Evolutionary conservation across 345 rosid genomes (phyloP), one percentile per base, ranked within the genome.

Genomic region (Arabidopsis suecica): DNA sequence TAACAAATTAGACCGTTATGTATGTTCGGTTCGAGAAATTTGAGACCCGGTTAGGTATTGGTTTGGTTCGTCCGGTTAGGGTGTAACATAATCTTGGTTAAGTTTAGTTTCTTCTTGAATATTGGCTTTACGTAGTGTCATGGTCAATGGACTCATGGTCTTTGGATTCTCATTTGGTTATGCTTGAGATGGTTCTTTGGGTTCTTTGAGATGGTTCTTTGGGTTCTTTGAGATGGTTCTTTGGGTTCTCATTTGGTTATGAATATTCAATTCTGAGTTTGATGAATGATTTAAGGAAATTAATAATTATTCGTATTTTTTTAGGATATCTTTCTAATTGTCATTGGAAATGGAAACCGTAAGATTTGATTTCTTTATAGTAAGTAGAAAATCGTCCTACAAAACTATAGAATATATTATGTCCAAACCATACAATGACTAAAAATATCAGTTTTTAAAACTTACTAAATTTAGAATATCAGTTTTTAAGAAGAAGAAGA

Each of bases 1-100:
- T 88, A 75, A 72, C 6, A 65, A 13, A 34, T 3, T 51, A 67
- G 0, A 1, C 38, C 38, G 67, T 61, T 23, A 11, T 48, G 47
- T 23, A 11, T 48, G 47, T 66, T 66, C 1, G 44, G 57, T 58
- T 45, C 1, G 37, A 48, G 3, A 47, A 48, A 16, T 64, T 45
- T 9, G 1, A 1, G 18, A 49, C 1, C 48, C 14, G 40, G 62
- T 3, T 41, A 4, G 41, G 1, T 5, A 14, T 38, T 41, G 57
- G 25, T 56, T 69, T 30, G 41, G 64, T 59, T 58, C 3, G 36
- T 45, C 13, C 32, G 51, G 60, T 71, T 9, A 36, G 38, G 49
- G 28, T 22, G 13, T 12, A 12, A 23, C 25, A 1, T 6, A 40
- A 42, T 9, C 51, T 68, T 2, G 58, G 50, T 37, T 67, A 7